Evolutionary conservation across 1,284 basidiomycete species (phyloP).

Genomic region (Ceraceosorus guamensis): DNA sequence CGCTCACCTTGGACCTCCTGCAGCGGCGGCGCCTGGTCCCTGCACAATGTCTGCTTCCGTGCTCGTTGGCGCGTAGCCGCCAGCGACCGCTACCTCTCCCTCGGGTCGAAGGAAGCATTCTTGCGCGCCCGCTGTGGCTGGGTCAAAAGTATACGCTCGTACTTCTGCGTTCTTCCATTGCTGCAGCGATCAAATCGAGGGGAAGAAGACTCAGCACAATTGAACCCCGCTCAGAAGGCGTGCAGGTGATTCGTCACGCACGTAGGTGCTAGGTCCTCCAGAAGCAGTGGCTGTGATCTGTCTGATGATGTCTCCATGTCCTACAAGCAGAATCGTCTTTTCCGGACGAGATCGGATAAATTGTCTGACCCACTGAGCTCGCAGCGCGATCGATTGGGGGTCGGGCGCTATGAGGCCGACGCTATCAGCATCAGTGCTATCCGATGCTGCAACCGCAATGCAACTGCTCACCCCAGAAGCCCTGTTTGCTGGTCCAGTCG

Average conservation of each 20-base stretch:
- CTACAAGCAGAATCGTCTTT: constrained; percentile 42
- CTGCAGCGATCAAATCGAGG: not conserved
- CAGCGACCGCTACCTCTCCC: constrained; percentile 28
- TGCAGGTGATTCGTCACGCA: not conserved
- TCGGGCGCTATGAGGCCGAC: constrained; percentile 21
- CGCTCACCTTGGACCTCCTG: not conserved
- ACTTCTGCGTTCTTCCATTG: constrained; percentile 47
- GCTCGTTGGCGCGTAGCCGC: constrained; percentile 31
- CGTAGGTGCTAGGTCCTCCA: constrained; percentile 7
- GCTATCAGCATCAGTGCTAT: not conserved
- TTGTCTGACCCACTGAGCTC: constrained; percentile 46
- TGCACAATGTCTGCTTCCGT: constrained; percentile 20
- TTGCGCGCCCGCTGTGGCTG: constrained; percentile 25
- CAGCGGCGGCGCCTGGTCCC: not conserved
- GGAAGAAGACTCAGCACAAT: not conserved
- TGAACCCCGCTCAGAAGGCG: not conserved
- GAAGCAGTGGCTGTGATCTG: constrained; percentile 26
- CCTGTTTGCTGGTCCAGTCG: constrained; percentile 46
- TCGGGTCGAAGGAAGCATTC: constrained; percentile 28
- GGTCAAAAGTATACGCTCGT: constrained; percentile 37
- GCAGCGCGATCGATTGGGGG: constrained; percentile 26
- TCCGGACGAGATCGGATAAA: constrained; percentile 41
- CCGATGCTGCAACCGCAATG: not conserved
- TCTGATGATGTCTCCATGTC: constrained; percentile 46
- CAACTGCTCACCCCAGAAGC: constrained; percentile 25